These are phyloP conservation scores for Umbelopsis sp. DNA, from an alignment of 192 early-diverging fungal genomes.

Conservation along the genomic window DNA sequence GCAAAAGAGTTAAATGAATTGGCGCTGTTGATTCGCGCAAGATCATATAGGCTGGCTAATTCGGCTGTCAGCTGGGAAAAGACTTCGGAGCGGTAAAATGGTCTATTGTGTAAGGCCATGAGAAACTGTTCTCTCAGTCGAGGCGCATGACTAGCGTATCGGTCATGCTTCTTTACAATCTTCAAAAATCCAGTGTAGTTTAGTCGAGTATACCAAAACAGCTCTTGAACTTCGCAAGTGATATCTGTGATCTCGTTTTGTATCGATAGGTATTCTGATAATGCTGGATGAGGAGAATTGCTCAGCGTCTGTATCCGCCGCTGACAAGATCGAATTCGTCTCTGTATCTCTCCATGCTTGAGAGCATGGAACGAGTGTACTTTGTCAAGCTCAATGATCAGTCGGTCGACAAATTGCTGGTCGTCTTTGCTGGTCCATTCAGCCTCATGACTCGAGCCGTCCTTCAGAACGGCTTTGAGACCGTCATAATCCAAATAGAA, in stretches of 20 bases:
- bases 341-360: slow-evolving; percentile 72
- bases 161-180: slow-evolving; percentile 98
- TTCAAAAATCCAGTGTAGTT: slow-evolving; percentile 82
- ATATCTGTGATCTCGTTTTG: slow-evolving; percentile 66
- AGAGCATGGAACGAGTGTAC: slow-evolving; percentile 67
- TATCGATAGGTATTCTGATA: slow-evolving; percentile 36
- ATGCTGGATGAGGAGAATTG: slow-evolving; percentile 34
- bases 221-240: slow-evolving; percentile 73
- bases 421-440: slow-evolving; percentile 82
- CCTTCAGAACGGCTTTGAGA: slow-evolving; percentile 80
- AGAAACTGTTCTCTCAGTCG: slow-evolving; percentile 68
- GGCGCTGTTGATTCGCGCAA: slow-evolving; percentile 49
- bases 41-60: slow-evolving; percentile 76
- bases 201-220: slow-evolving; percentile 70
- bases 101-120: slow-evolving; percentile 72
- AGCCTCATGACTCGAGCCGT: slow-evolving; percentile 33
- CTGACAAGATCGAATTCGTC: slow-evolving; percentile 65
- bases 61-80: slow-evolving; percentile 75
- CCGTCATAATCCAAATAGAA: slow-evolving; percentile 81
- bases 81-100: slow-evolving; percentile 81
- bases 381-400: slow-evolving; percentile 89
- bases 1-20: not conserved
- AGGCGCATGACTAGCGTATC: slow-evolving; percentile 67
- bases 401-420: slow-evolving; percentile 76
- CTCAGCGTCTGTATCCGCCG: slow-evolving; percentile 40